These are phyloP conservation scores for Pelargonium myrrhifolium DNA, from an alignment of 441 rosid genomes.

Conservation along the genomic window DNA sequence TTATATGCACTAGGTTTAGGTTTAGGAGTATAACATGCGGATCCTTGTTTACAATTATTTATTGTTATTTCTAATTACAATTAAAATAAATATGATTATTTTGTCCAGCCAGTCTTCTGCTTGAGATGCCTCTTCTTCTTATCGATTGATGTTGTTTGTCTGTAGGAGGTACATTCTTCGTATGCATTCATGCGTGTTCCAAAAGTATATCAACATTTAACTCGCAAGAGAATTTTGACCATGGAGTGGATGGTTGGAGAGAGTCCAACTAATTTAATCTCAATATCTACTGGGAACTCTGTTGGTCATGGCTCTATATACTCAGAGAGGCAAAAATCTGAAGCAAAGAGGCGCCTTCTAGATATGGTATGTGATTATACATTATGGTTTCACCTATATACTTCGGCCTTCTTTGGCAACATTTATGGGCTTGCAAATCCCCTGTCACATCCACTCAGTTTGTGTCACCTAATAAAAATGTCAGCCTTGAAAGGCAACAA, in stretches of 20 bases:
- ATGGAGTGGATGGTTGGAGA: slow-evolving; percentile 98
- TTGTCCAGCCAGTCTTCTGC: background rate
- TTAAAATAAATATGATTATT: too few species aligned
- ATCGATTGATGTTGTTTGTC: slow-evolving; percentile 20
- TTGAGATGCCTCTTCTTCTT: slow-evolving; percentile 20
- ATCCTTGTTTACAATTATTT: background rate
- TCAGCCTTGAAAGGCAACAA: too few species aligned
- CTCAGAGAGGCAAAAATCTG: slow-evolving; percentile 51
- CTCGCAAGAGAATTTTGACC: slow-evolving; percentile 79
- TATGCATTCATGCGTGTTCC: slow-evolving; percentile 64
- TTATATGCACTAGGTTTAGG: too few species aligned
- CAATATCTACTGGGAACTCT: slow-evolving; percentile 37
- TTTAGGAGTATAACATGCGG: too few species aligned
- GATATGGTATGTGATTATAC: slow-evolving; percentile 53
- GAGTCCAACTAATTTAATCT: slow-evolving; percentile 62
- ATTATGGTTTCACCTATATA: background rate
- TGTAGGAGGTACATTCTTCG: slow-evolving; percentile 74
- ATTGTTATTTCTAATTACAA: too few species aligned
- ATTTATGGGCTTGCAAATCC: too few species aligned
- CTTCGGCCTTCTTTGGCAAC: background rate
- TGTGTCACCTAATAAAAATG: too few species aligned
- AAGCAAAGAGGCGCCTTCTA: slow-evolving; percentile 64
- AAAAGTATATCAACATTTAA: slow-evolving; percentile 55
- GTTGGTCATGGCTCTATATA: slow-evolving; percentile 26
- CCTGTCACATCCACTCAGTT: too few species aligned